Percentiles rank a stretch among this genome's conserved stretches.
Conservation (phyloP, 2,329 filamentous ascomycete genomes). For the Xylariaceae sp. region DNA sequence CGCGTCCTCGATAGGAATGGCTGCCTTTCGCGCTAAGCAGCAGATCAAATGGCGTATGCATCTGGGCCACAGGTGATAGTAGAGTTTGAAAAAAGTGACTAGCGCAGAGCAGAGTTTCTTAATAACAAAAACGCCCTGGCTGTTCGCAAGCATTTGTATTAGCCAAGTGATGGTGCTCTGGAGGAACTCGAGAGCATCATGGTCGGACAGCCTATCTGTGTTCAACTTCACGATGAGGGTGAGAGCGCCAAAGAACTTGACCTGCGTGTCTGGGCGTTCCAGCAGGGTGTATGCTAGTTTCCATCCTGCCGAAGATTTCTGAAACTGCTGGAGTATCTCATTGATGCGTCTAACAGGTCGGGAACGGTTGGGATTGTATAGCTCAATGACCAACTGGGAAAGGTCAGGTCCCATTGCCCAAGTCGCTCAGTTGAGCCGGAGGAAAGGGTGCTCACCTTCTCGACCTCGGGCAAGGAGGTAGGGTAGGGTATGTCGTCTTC, state of each 20-base stretch:
- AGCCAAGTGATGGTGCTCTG: conserved; percentile 59
- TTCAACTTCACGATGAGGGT: conserved; percentile 95
- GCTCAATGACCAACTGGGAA: conserved; percentile 42
- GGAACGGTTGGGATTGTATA: conserved; percentile 49
- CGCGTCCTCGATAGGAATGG: conserved; percentile 43
- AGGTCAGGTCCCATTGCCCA: conserved; percentile 2
- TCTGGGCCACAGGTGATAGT: conserved; percentile 59
- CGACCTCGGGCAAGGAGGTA: conserved; percentile 26
- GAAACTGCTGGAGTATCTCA: conserved; percentile 69
- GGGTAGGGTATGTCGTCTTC: conserved; percentile 21
- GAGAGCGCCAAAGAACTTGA: conserved; percentile 87
- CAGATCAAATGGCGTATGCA: conserved; percentile 60
- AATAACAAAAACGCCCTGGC: conserved; percentile 55
- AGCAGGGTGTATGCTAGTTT: conserved; percentile 74
- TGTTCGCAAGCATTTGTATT: conserved; percentile 46
- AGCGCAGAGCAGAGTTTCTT: conserved; percentile 74
- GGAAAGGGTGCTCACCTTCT: conserved; percentile 19
- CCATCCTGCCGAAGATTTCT: conserved; percentile 80
- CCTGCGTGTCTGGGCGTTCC: conserved; percentile 61
- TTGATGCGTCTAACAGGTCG: conserved; percentile 52
- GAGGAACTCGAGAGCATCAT: conserved; percentile 55
- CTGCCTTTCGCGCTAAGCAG: conserved; percentile 47
- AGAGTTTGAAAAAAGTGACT: conserved; percentile 69
- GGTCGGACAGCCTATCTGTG: conserved; percentile 59
- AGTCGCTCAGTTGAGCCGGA: neutral